Base-by-base conservation (phyloP, 2,329 filamentous ascomycete genomes). In the Lecanicillium sp. region DNA sequence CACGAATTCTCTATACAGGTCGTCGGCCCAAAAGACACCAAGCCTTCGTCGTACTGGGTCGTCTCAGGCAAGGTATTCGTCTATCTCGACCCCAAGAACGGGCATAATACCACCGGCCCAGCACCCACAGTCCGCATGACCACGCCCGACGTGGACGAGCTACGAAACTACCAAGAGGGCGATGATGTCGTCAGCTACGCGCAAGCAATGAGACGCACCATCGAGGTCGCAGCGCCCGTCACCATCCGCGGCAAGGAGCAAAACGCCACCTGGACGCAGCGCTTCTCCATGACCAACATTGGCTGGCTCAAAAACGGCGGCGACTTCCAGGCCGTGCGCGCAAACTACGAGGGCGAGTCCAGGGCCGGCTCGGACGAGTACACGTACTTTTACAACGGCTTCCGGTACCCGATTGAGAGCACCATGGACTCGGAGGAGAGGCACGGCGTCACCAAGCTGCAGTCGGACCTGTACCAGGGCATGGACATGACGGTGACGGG, bases 21-120 rank as follows among this genome's bases (percentile, higher is more conserved):
- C 4, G 70, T 71, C 1, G 84, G 84, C 0, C 62, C 89, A 8
- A 59, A 77, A 33, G 76, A 85, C 45, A 2, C 56, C 52, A 2
- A 55, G 83, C 6, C 73, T 72, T 1, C 57, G 71, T 17, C 69
- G 38, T 77, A 77, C 51, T 92, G 86, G 87, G 72, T 83, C 13
- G 72, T 92, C 3, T 83, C 81, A 0, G 86, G 84, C 29, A 92
- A 89, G 57, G 67, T 90, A 10, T 90, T 92, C 54, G 49, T 88
- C n/a, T 92, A 84, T 77, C 66, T 81, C 1, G 78, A 81, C 48
- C 54, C 61, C 3, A 53, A 56, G 6, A 61, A 56, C 8, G 69
- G 66, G 14, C 55, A 76, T 4, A 37, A 13, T 38, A 79, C 77
- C 0, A 78, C 69, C 1, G 74, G 72, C 11, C 55, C 49, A 1